Percentiles rank a stretch among this genome's conserved stretches.
Conservation (phyloP, 495 filamentous ascomycete species). For the Trichocladium uniseriatum region DNA sequence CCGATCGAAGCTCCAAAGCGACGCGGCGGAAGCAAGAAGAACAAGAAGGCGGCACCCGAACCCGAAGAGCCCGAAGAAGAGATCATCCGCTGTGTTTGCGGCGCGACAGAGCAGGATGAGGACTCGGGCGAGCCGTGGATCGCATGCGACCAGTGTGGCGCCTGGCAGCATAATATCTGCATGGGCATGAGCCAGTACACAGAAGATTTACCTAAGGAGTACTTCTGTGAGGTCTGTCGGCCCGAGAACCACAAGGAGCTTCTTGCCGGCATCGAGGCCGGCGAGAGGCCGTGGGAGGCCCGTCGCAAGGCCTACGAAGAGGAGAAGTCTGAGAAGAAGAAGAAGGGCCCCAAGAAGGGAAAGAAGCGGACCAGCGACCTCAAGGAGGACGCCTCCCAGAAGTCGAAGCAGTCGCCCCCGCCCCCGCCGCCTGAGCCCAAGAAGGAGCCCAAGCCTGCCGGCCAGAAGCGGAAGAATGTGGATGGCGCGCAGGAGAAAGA, state of each 20-base stretch:
- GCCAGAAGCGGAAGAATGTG: slow-evolving; percentile 36
- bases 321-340: slow-evolving; percentile 35
- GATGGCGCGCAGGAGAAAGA: slow-evolving; percentile 39
- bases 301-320: slow-evolving; percentile 47
- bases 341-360: slow-evolving; percentile 40
- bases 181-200: slow-evolving; percentile 75
- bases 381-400: slow-evolving; percentile 36
- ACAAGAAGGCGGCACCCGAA: slow-evolving; percentile 45
- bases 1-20: slow-evolving; percentile 51
- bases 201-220: slow-evolving; percentile 63
- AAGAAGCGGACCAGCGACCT: slow-evolving; percentile 42
- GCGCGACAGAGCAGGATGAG: slow-evolving; percentile 74
- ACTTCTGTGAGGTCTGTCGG: slow-evolving; percentile 83
- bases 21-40: slow-evolving; percentile 45
- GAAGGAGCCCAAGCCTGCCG: slow-evolving; percentile 21
- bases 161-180: slow-evolving; percentile 96
- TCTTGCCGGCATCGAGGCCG: slow-evolving; percentile 59
- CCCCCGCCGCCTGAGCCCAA: slow-evolving; percentile 29
- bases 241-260: slow-evolving; percentile 73
- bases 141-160: slow-evolving; percentile 79
- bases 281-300: slow-evolving; percentile 81
- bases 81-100: slow-evolving; percentile 88
- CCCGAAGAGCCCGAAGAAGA: slow-evolving; percentile 53
- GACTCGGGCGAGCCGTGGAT: slow-evolving; percentile 78
- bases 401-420: slow-evolving; percentile 34